Percentiles rank a stretch among this genome's conserved stretches.
Conservation (phyloP, 2,329 filamentous ascomycete species). For the Emergomyces pasteurianus region DNA sequence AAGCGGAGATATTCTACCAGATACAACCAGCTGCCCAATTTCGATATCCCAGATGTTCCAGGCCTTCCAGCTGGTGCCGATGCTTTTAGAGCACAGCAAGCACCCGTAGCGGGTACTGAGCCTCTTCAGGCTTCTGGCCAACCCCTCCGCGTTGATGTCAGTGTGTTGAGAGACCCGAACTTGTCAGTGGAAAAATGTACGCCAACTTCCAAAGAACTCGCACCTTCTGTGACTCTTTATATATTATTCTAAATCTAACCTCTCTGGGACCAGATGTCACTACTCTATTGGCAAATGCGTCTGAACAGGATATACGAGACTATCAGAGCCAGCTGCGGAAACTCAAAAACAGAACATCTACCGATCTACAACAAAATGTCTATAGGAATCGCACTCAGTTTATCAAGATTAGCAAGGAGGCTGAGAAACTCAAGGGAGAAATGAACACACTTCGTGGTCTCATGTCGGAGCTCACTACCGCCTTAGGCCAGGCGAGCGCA, state of each 20-base stretch:
- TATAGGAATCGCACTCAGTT: constrained; percentile 97
- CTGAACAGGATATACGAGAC: constrained; percentile 72
- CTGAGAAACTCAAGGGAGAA: constrained; percentile 91
- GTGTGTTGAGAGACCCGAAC: constrained; percentile 66
- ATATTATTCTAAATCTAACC: background rate
- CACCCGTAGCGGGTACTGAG: constrained; percentile 31
- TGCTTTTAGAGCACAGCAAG: constrained; percentile 41
- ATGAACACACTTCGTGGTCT: constrained; percentile 84
- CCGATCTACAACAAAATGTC: constrained; percentile 86
- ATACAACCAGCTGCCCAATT: constrained; percentile 63
- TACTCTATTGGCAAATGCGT: constrained; percentile 66
- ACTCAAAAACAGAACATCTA: constrained; percentile 64
- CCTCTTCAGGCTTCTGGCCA: constrained; percentile 45
- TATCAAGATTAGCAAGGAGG: constrained; percentile 98
- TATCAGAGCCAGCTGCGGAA: constrained; percentile 67
- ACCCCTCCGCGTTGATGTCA: constrained; percentile 59
- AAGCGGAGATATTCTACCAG: constrained; percentile 90
- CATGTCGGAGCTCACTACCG: constrained; percentile 82
- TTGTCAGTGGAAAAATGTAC: constrained; percentile 68
- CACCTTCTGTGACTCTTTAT: background rate
- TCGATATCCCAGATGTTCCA: constrained; percentile 60
- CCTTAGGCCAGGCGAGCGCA: constrained; percentile 37
- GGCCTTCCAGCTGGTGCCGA: constrained; percentile 46
- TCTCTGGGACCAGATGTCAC: constrained; percentile 32
- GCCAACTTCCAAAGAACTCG: constrained; percentile 15